A percentile compares a stretch with the other conserved stretches of the same genome.
Evolutionary conservation across 257 asterid genomes (phyloP).

Genomic region (Ophiorrhiza pumila): DNA sequence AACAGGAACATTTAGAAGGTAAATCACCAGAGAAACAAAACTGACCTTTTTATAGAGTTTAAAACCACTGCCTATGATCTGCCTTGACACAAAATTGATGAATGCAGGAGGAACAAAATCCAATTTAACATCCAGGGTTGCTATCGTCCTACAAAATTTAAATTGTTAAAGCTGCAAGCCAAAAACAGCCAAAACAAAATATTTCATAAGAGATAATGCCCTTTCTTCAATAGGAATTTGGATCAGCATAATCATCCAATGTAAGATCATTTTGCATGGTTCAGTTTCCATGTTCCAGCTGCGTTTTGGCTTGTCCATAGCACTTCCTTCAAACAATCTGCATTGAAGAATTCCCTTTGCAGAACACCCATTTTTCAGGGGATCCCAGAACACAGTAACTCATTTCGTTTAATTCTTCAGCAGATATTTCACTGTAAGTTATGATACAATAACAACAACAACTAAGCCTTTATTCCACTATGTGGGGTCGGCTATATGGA

Average conservation of each 20-base stretch:
- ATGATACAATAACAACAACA: no score
- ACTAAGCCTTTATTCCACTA: no score
- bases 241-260: no score
- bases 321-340: no score
- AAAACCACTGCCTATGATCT: slow-evolving; percentile 86
- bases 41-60: slow-evolving; percentile 87
- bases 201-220: neutral
- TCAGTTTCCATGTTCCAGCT: no score
- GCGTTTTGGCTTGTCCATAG: no score
- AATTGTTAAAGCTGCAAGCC: neutral
- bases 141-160: slow-evolving; percentile 61
- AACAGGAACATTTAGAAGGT: neutral
- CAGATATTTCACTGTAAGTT: neutral
- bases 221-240: neutral
- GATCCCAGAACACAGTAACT: neutral
- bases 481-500: no score
- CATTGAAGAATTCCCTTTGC: no score
- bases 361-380: no score
- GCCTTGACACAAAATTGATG: slow-evolving; percentile 85
- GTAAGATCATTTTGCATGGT: no score
- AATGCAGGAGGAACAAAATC: slow-evolving; percentile 72
- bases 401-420: no score
- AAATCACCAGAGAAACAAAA: neutral
- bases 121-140: slow-evolving; percentile 73
- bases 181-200: neutral